Percentiles rank a stretch among this genome's conserved stretches.
Evolutionary conservation across 441 rosid genomes (phyloP).

Genomic region (Euphorbia corollata): DNA sequence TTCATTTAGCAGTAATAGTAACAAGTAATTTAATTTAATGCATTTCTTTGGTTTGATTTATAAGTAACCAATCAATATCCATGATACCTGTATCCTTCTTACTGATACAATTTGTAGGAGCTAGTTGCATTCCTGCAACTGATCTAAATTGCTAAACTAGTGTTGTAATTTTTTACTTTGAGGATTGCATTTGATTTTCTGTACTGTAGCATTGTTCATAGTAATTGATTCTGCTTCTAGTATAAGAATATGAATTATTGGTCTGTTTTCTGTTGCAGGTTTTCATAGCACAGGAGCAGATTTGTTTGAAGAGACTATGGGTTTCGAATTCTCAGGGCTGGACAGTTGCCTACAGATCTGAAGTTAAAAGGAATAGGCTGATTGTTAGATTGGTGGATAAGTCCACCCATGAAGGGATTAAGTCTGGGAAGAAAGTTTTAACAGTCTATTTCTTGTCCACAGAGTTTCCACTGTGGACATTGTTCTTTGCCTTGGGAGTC

Average conservation of each 20-base stretch:
- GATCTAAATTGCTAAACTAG: not conserved
- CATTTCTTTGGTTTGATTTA: not conserved
- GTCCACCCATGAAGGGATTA: slow-evolving; percentile 36
- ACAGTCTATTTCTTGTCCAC: slow-evolving; percentile 68
- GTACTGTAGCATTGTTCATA: not conserved
- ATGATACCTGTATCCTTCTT: not conserved
- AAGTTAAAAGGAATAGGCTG: slow-evolving; percentile 55
- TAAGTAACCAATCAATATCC: not conserved
- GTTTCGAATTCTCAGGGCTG: slow-evolving; percentile 51
- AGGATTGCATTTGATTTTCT: not conserved
- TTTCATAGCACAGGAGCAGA: slow-evolving; percentile 88
- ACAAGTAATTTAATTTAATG: not conserved
- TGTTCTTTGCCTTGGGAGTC: slow-evolving; percentile 80
- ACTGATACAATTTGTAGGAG: not conserved
- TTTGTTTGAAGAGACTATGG: slow-evolving; percentile 80
- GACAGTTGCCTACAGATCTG: slow-evolving; percentile 62
- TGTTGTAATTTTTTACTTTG: not conserved
- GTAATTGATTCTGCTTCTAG: slow-evolving; percentile 6
- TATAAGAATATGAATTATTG: slow-evolving; percentile 14
- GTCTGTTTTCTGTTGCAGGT: slow-evolving; percentile 35
- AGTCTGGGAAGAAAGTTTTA: slow-evolving; percentile 62
- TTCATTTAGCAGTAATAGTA: not conserved
- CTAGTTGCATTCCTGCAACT: not conserved
- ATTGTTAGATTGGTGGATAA: slow-evolving; percentile 46
- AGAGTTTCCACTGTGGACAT: slow-evolving; percentile 70